Conservation (phyloP, 805 yeast genomes). For the Pichia eremophila region DNA sequence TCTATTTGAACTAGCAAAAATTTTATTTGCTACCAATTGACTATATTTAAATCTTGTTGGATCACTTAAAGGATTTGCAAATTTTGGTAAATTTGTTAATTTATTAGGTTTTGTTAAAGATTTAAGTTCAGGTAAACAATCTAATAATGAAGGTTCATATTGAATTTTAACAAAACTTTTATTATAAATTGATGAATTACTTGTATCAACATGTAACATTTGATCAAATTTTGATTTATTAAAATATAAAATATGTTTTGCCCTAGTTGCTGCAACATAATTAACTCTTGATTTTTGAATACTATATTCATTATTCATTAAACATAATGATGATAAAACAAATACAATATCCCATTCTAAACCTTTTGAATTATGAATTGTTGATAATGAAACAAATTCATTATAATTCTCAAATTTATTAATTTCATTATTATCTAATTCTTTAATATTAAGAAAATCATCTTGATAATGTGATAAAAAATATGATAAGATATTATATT, state of each 20-base stretch:
- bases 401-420: constrained; percentile 7
- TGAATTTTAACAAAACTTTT: neutral
- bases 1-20: neutral
- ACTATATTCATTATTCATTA: neutral
- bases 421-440: neutral
- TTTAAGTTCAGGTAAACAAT: constrained; percentile 7
- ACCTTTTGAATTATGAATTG: constrained; percentile 70
- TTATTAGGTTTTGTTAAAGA: constrained; percentile 1
- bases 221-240: constrained; percentile 18
- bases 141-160: constrained; percentile 4
- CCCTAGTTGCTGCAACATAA: constrained; percentile 64
- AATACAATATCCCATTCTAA: constrained; percentile 65
- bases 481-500: constrained; percentile 26
- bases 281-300: constrained; percentile 15
- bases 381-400: constrained; percentile 41
- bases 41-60: neutral
- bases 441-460: constrained; percentile 10
- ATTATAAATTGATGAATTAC: neutral
- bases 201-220: constrained; percentile 15
- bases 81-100: constrained; percentile 6
- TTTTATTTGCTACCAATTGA: neutral
- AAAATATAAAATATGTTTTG: constrained; percentile 37
- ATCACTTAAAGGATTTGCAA: neutral
- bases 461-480: constrained; percentile 31
- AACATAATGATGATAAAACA: constrained; percentile 19